Evolutionary conservation across 192 early-diverging fungal species (phyloP).

Genomic region (Chytriomyces confervae): DNA sequence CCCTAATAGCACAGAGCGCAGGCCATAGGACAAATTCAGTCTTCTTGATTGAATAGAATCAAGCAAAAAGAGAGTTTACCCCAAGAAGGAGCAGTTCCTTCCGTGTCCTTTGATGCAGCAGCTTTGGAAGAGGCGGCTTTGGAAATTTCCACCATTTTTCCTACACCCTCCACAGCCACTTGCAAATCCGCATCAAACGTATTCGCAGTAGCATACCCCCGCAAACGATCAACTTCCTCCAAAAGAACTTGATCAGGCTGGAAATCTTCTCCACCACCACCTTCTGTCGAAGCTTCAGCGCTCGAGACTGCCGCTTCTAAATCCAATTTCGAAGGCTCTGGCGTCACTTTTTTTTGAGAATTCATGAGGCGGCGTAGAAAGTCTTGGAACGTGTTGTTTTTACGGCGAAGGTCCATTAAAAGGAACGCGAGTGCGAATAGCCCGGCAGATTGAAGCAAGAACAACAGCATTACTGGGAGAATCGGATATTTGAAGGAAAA

Average conservation of each 20-base stretch:
- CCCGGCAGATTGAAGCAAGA: not conserved
- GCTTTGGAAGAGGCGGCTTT: not conserved
- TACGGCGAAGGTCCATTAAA: not conserved
- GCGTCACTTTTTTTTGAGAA: not conserved
- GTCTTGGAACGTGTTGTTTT: conserved; percentile 9
- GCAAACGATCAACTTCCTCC: not conserved
- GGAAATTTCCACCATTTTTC: not conserved
- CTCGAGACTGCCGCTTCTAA: conserved; percentile 3
- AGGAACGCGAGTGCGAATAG: not conserved
- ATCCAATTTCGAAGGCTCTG: not conserved
- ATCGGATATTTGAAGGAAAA: not conserved
- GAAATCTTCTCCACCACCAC: not conserved
- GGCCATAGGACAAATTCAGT: too few species aligned
- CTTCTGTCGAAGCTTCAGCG: not conserved
- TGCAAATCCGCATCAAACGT: conserved; percentile 7
- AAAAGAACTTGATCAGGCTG: not conserved
- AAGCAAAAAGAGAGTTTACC: not conserved
- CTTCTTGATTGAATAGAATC: not conserved
- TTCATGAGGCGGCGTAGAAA: not conserved
- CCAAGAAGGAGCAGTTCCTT: not conserved
- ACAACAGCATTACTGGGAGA: conserved; percentile 3
- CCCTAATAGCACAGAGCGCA: not conserved
- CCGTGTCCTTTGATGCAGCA: not conserved
- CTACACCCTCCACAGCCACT: conserved; percentile 16
- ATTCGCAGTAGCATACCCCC: too few species aligned